Evolutionary conservation across 805 yeast species (phyloP).

Genomic region (Metschnikowia rubicola): DNA sequence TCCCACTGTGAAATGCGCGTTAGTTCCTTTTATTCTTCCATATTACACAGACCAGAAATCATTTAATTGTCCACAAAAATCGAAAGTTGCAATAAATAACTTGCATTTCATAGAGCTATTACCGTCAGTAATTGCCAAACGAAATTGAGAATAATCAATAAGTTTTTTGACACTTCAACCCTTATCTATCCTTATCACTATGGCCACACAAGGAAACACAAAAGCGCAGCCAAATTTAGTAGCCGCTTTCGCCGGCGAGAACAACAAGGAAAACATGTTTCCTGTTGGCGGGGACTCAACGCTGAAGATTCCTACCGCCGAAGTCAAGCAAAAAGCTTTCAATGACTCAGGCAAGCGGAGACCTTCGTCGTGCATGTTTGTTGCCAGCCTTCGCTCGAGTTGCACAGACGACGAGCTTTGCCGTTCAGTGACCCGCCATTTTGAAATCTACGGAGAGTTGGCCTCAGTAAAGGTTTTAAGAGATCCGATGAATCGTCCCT

Average conservation of each 20-base stretch:
- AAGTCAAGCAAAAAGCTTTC: neutral
- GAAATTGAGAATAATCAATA: too few relatives aligned
- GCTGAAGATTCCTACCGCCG: neutral
- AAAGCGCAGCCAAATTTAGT: neutral
- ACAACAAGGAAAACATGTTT: conserved; percentile 9
- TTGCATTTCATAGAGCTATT: conserved; percentile 2
- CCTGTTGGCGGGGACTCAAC: neutral
- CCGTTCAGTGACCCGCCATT: conserved; percentile 64
- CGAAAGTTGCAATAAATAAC: conserved; percentile 1
- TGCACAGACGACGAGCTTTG: conserved; percentile 69
- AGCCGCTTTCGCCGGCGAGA: conserved; percentile 3
- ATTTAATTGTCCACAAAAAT: neutral
- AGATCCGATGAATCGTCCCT: conserved; percentile 78
- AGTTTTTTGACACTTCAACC: too few relatives aligned
- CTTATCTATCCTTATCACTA: neutral
- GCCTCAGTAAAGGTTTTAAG: conserved; percentile 77
- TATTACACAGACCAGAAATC: neutral
- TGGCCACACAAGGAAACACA: neutral
- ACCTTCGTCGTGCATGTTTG: conserved; percentile 86
- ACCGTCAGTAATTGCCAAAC: neutral
- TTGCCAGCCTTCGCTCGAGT: conserved; percentile 70
- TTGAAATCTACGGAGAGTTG: conserved; percentile 66
- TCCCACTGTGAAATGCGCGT: neutral
- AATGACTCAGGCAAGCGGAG: conserved; percentile 10
- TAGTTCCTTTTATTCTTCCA: too few relatives aligned